A percentile compares a stretch with the other conserved stretches of the same genome.
Conservation (phyloP, 768 basidiomycete genomes). For the Phallus indusiatus region DNA sequence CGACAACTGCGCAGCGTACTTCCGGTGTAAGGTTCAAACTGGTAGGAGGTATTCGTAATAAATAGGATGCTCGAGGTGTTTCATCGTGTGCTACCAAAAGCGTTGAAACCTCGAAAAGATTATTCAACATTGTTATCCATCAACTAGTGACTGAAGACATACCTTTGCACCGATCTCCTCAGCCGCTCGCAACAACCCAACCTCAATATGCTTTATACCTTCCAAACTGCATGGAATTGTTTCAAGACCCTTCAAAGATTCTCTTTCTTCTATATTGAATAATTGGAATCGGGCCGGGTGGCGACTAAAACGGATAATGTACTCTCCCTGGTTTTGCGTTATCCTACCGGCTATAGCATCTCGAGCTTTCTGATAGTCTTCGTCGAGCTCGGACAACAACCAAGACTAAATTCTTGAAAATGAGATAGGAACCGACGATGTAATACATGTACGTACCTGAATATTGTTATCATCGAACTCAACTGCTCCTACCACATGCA, state of each 20-base stretch:
- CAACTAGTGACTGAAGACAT: conserved; percentile 9
- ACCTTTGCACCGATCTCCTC: conserved; percentile 83
- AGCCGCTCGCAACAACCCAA: conserved; percentile 37
- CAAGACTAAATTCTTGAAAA: not conserved
- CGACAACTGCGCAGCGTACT: conserved; percentile 91
- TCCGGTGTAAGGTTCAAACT: conserved; percentile 77
- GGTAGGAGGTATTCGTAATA: conserved; percentile 68
- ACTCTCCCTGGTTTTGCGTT: conserved; percentile 63
- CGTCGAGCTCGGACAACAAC: conserved; percentile 27
- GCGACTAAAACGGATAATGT: conserved; percentile 61
- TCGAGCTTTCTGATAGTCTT: conserved; percentile 45
- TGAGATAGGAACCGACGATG: not conserved
- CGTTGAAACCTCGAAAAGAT: conserved; percentile 38
- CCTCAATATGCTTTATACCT: conserved; percentile 40
- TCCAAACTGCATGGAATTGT: conserved; percentile 41
- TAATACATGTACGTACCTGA: conserved; percentile 30
- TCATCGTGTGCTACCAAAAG: conserved; percentile 38
- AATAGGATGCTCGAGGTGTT: conserved; percentile 47
- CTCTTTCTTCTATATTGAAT: conserved; percentile 36
- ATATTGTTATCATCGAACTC: conserved; percentile 42
- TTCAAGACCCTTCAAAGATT: conserved; percentile 42
- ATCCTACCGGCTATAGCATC: conserved; percentile 57
- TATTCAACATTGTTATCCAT: not conserved
- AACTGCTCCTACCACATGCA: conserved; percentile 2
- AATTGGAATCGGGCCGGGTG: conserved; percentile 51